These are phyloP conservation scores for Astragalus membranaceus DNA, from an alignment of 306 rosid genomes.

Conservation along the genomic window DNA sequence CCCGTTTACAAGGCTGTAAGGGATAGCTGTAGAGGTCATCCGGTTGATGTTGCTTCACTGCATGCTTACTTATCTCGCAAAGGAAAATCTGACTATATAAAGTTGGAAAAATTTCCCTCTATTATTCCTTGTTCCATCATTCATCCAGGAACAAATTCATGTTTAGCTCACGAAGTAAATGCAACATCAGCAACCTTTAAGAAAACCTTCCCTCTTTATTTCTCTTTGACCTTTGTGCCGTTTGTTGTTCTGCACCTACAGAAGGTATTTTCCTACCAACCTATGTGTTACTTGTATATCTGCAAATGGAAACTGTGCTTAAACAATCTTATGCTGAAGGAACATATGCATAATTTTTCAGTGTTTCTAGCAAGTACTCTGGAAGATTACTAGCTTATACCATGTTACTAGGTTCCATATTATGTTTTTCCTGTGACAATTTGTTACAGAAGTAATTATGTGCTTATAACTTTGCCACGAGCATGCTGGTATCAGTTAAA, in stretches of 20 bases:
- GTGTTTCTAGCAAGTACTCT: background rate
- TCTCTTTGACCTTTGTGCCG: constrained; percentile 95
- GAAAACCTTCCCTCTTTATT: constrained; percentile 92
- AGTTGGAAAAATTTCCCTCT: constrained; percentile 85
- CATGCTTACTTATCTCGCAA: constrained; percentile 55
- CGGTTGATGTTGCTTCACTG: constrained; percentile 65
- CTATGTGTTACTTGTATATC: background rate
- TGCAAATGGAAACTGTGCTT: background rate
- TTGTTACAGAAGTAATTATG: background rate
- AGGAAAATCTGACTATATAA: constrained; percentile 41
- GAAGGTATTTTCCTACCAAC: constrained; percentile 51
- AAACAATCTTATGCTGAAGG: background rate
- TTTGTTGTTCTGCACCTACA: constrained; percentile 86
- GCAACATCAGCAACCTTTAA: constrained; percentile 85
- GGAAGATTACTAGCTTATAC: constrained; percentile 5
- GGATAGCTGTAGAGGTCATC: constrained; percentile 77
- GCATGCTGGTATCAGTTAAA: background rate
- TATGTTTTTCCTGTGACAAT: background rate
- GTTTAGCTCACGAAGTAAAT: constrained; percentile 62
- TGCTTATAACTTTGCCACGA: background rate
- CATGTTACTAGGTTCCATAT: background rate
- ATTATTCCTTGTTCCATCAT: constrained; percentile 76
- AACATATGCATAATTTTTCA: background rate
- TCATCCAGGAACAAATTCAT: constrained; percentile 77
- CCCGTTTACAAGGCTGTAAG: constrained; percentile 94